Percentiles rank a stretch among this genome's conserved stretches.
These are phyloP conservation scores for Auxenochlorella protothecoides DNA, from an alignment of 139 green algal species.

Conservation along the genomic window DNA sequence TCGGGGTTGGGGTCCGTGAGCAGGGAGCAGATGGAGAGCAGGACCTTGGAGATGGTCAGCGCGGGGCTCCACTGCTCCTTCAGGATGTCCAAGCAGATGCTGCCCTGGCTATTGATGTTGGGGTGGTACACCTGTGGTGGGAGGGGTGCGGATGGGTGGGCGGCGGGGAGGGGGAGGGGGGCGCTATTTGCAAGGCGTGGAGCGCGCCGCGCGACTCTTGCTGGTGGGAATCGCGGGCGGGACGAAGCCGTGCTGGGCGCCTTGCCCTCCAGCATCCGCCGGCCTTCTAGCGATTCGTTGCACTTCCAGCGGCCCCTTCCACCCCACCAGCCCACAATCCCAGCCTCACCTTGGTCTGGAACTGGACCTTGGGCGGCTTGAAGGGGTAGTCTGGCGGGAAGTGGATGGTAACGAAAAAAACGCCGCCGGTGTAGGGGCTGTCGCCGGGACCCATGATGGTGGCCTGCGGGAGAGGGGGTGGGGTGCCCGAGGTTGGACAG, in stretches of 20 bases:
- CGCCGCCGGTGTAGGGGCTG: conserved; percentile 82
- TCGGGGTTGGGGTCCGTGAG: conserved; percentile 98
- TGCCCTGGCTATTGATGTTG: conserved; percentile 95
- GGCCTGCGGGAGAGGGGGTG: conserved; percentile 27
- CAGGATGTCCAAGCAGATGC: conserved; percentile 97
- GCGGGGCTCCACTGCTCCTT: conserved; percentile 98
- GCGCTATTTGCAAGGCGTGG: too few species aligned
- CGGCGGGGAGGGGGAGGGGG: not conserved
- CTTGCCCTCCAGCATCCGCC: too few species aligned
- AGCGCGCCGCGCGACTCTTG: too few species aligned
- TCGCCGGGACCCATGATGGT: conserved; percentile 74
- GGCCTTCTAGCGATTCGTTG: too few species aligned
- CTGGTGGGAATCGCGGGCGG: too few species aligned
- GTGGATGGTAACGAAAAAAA: conserved; percentile 95
- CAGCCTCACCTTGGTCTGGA: conserved; percentile 70
- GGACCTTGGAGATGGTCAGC: conserved; percentile 93
- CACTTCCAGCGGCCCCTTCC: not conserved
- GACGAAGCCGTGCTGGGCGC: too few species aligned
- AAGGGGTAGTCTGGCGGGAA: conserved; percentile 96
- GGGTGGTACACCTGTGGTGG: conserved; percentile 84
- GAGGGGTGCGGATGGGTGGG: not conserved
- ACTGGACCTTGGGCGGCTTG: conserved; percentile 92
- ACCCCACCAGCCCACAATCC: not conserved
- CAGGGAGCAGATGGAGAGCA: conserved; percentile 94
- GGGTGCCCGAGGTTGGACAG: not conserved